phyloP scores from a whole-genome alignment of 768 basidiomycete genomes.

The Suillus spraguei region DNA sequence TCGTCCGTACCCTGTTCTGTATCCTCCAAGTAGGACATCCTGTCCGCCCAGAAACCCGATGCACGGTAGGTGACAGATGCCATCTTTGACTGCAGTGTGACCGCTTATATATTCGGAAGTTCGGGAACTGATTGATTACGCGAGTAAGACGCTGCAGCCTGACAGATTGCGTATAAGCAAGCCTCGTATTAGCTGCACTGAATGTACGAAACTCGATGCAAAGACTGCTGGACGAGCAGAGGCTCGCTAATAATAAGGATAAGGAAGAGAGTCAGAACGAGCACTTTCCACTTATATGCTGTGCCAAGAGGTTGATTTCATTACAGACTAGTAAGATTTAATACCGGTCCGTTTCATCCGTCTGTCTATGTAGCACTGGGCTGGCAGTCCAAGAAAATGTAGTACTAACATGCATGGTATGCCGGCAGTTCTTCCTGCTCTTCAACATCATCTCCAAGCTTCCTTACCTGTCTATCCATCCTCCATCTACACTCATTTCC shows the following conservation, averaged over 20 bases:
- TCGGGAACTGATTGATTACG: constrained; percentile 7
- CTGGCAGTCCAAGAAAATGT: background rate
- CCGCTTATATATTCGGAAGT: background rate
- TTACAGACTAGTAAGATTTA: background rate
- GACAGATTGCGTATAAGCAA: background rate
- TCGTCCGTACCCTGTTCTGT: constrained; percentile 38
- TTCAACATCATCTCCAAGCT: constrained; percentile 36
- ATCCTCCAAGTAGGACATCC: constrained; percentile 42
- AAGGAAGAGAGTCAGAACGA: background rate
- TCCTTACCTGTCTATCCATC: constrained; percentile 63
- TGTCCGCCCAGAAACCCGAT: constrained; percentile 51
- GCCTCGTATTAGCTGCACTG: background rate
- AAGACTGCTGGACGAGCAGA: background rate
- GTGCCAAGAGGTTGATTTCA: background rate
- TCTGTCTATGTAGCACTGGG: background rate
- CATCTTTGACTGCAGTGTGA: constrained; percentile 28
- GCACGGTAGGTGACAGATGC: constrained; percentile 47
- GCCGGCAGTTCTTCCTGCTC: constrained; percentile 47
- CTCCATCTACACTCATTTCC: constrained; percentile 70
- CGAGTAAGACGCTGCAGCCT: background rate
- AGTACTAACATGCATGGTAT: constrained; percentile 11
- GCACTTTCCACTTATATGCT: background rate
- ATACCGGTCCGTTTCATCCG: background rate
- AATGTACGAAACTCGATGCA: background rate
- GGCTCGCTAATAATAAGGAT: background rate